Conservation (phyloP, 2,329 filamentous ascomycete species). For the Macrophomina tecta region DNA sequence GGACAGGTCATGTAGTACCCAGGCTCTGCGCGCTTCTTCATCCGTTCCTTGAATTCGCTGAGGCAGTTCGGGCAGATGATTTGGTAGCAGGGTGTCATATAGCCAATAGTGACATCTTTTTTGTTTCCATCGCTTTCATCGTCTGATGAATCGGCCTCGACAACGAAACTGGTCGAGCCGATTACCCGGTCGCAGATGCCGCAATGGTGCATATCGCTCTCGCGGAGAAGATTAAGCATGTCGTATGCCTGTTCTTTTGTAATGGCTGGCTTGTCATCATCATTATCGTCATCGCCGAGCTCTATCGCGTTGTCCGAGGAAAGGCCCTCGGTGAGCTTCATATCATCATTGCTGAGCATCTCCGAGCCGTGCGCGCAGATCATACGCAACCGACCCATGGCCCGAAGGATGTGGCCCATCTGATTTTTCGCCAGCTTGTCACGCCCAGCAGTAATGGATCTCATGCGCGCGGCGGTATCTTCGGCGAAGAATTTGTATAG, state of each 20-base stretch:
- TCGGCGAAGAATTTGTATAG: conserved; percentile 86
- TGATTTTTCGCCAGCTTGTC: conserved; percentile 79
- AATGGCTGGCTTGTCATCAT: conserved; percentile 59
- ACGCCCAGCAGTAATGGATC: conserved; percentile 71
- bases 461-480: conserved; percentile 80
- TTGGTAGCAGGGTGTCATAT: conserved; percentile 87
- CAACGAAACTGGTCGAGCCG: conserved; percentile 50
- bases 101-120: conserved; percentile 68
- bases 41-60: conserved; percentile 60
- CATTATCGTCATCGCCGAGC: conserved; percentile 82
- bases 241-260: conserved; percentile 79
- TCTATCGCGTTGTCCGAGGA: conserved; percentile 88
- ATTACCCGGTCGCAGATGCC: conserved; percentile 71
- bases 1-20: conserved; percentile 66
- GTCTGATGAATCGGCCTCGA: conserved; percentile 58
- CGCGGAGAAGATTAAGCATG: conserved; percentile 81
- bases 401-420: conserved; percentile 93
- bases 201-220: conserved; percentile 79
- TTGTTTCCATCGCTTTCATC: conserved; percentile 55
- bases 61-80: conserved; percentile 80
- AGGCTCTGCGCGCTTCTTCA: conserved; percentile 42
- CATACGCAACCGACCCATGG: conserved; percentile 85
- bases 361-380: conserved; percentile 96
- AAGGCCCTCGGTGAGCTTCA: conserved; percentile 79
- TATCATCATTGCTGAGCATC: conserved; percentile 81